phyloP scores from a whole-genome alignment of 495 filamentous ascomycete genomes.

The Ramalina peruviana region DNA sequence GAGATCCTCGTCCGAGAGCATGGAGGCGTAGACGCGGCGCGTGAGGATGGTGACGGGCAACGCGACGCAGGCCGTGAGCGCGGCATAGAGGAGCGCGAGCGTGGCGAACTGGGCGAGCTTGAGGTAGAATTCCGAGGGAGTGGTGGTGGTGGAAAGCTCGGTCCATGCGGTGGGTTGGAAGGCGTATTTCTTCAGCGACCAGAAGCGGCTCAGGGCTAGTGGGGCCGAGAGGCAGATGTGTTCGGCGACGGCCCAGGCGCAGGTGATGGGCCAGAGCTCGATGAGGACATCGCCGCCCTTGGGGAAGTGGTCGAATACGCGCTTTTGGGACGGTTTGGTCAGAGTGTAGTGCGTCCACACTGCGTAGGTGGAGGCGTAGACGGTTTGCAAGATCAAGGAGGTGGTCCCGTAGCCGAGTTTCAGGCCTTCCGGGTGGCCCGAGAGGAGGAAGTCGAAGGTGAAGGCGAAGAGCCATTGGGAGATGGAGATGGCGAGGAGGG shows the following conservation, averaged over 20 bases:
- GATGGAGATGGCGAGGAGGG: conserved; percentile 11
- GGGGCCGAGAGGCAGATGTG: conserved; percentile 10
- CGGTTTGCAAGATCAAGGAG: conserved; percentile 9
- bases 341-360: conserved; percentile 16
- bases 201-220: conserved; percentile 10
- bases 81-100: conserved; percentile 9
- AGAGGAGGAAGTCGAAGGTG: conserved; percentile 14
- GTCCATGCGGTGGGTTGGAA: conserved; percentile 11
- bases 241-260: conserved; percentile 7
- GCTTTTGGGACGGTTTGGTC: conserved; percentile 10
- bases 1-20: conserved; percentile 14
- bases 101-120: conserved; percentile 6
- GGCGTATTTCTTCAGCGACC: conserved; percentile 9
- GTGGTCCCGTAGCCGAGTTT: conserved; percentile 15
- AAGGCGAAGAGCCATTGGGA: conserved; percentile 14
- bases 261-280: conserved; percentile 13
- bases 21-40: conserved; percentile 14
- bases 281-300: conserved; percentile 11
- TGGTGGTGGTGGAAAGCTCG: neutral
- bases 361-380: conserved; percentile 11
- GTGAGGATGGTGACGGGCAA: conserved; percentile 10
- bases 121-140: neutral
- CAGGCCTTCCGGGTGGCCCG: conserved; percentile 12
- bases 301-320: conserved; percentile 12
- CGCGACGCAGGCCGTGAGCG: conserved; percentile 5